These are phyloP conservation scores for Glycine latifolia DNA, from an alignment of 306 rosid genomes.

Conservation along the genomic window DNA sequence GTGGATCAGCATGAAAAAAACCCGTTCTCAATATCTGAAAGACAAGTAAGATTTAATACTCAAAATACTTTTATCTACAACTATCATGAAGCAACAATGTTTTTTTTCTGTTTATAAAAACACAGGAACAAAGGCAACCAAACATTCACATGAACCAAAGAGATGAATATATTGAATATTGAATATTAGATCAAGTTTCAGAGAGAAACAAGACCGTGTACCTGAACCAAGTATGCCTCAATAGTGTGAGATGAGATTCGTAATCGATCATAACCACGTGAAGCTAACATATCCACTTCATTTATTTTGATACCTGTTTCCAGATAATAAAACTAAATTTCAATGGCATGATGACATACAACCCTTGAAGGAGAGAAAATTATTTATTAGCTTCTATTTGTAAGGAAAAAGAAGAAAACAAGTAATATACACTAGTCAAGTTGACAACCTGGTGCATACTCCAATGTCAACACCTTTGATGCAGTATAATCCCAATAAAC, in stretches of 20 bases:
- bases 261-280: conserved; percentile 69
- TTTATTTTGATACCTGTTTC: conserved; percentile 83
- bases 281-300: conserved; percentile 61
- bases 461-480: conserved; percentile 83
- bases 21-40: conserved; percentile 89
- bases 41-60: conserved; percentile 25
- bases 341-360: conserved; percentile 29
- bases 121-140: neutral
- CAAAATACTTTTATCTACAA: neutral
- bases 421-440: conserved; percentile 45
- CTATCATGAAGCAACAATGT: conserved; percentile 4
- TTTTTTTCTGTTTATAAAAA: neutral
- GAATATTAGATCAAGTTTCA: conserved; percentile 18
- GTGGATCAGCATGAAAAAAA: conserved; percentile 98
- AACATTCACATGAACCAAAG: conserved; percentile 23
- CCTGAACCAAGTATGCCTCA: conserved; percentile 97
- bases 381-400: conserved; percentile 15
- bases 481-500: conserved; percentile 97
- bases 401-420: neutral
- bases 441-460: conserved; percentile 91
- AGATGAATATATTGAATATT: conserved; percentile 37
- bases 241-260: conserved; percentile 79
- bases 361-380: conserved; percentile 21
- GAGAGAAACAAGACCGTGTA: conserved; percentile 40
- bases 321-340: conserved; percentile 37